Percentiles rank a stretch among this genome's conserved stretches.
These are phyloP conservation scores for Stagonosporopsis chrysanthemi DNA, from an alignment of 2,329 filamentous ascomycete genomes.

Conservation along the genomic window DNA sequence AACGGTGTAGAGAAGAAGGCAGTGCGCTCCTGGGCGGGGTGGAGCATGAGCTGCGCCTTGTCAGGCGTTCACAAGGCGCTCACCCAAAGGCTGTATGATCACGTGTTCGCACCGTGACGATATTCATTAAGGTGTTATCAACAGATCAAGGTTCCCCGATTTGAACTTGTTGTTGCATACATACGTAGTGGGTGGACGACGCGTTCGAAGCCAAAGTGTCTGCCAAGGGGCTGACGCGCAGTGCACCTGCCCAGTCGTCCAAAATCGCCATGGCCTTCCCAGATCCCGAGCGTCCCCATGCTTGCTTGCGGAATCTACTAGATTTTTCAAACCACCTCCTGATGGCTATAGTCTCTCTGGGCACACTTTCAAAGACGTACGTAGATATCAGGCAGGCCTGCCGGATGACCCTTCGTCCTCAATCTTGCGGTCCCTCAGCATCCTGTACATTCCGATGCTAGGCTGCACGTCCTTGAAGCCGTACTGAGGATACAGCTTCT, in stretches of 20 bases:
- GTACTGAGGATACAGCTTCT: slow-evolving; percentile 56
- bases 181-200: neutral
- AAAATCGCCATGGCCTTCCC: neutral
- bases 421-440: slow-evolving; percentile 26
- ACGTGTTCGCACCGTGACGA: neutral
- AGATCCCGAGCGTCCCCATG: neutral
- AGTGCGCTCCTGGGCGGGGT: slow-evolving; percentile 8
- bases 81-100: neutral
- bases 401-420: slow-evolving; percentile 19
- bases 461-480: slow-evolving; percentile 55
- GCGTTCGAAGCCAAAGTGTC: neutral
- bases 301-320: neutral
- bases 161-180: neutral
- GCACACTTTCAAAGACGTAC: neutral
- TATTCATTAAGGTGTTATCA: neutral
- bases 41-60: slow-evolving; percentile 7
- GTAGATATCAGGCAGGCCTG: slow-evolving; percentile 4
- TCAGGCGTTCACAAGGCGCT: slow-evolving; percentile 11
- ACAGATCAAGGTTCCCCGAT: neutral
- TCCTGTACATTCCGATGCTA: slow-evolving; percentile 43
- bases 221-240: neutral
- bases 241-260: neutral
- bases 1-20: slow-evolving; percentile 8
- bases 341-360: neutral
- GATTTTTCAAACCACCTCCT: neutral